phyloP scores from a whole-genome alignment of 2,329 filamentous ascomycete species.

The Ustilaginoidea virens region DNA sequence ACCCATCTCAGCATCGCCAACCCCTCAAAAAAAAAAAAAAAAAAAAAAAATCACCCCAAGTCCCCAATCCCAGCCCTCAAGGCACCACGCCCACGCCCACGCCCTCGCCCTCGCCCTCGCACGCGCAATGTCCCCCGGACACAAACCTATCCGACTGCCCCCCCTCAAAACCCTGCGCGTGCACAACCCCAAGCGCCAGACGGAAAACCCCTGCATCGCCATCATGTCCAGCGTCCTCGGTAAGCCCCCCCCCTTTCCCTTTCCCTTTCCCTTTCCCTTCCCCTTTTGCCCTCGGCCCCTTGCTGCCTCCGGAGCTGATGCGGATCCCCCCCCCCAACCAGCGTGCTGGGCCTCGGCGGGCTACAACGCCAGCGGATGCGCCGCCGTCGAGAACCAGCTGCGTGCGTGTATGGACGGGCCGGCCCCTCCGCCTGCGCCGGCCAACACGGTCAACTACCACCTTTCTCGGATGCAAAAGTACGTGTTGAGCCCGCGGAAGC shows the following conservation, averaged over 20 bases:
- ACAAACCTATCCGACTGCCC: slow-evolving; percentile 40
- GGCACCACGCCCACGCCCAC: neutral
- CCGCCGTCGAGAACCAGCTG: slow-evolving; percentile 42
- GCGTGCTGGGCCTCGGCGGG: slow-evolving; percentile 77
- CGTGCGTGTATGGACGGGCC: slow-evolving; percentile 68
- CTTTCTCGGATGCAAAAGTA: slow-evolving; percentile 60
- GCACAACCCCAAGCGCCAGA: slow-evolving; percentile 32
- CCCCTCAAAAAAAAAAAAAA: too few species aligned
- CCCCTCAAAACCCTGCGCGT: slow-evolving; percentile 40
- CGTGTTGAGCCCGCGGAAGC: slow-evolving; percentile 36
- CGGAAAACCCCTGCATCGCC: slow-evolving; percentile 35
- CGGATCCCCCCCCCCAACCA: too few species aligned
- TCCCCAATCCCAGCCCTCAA: too few species aligned
- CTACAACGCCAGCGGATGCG: slow-evolving; percentile 45
- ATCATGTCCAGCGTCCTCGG: slow-evolving; percentile 43
- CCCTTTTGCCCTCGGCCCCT: too few species aligned
- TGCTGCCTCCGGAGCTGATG: too few species aligned
- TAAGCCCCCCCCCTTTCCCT: slow-evolving; percentile 15
- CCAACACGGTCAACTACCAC: slow-evolving; percentile 88
- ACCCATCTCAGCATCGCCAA: too few species aligned
- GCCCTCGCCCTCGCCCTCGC: neutral
- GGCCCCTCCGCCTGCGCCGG: slow-evolving; percentile 28
- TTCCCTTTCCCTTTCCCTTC: neutral
- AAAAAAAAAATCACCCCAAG: too few species aligned
- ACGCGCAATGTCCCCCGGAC: slow-evolving; percentile 24